Base-by-base conservation (phyloP, 257 asterid species). In the Linaria vulgaris region DNA sequence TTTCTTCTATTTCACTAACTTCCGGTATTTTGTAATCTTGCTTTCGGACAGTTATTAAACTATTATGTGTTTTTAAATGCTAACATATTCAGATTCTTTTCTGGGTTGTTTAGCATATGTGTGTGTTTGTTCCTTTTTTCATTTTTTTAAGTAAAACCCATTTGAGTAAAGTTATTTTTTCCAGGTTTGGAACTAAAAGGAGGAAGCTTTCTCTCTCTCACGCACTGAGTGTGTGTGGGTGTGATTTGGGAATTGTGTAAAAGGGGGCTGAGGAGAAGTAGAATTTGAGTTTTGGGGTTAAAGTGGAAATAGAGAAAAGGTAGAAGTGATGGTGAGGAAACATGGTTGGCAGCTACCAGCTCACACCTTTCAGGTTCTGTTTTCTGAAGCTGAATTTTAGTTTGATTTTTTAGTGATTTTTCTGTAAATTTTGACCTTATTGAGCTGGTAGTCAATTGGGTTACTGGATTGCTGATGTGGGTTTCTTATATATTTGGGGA, bases 291-390 rank as follows among this genome's bases (percentile, higher is more conserved):
- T 27, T 57, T 17, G 52, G 69, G 45, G 45, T 48, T 49, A 76
- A n/a, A 48, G 61, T 75, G 48, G 47, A 34, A 59, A 55, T 53
- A 73, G 85, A 73, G 85, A 78, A 48, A 68, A 77, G 47, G 55
- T 24, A 56, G 47, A 56, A 77, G 87, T 66, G 64, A 92, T 92
- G 99, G 95, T 89, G 95, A 89, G 99, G 69, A 87, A 89, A 73
- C 97, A 92, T 80, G 99, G 99, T 66, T 92, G 97, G 97, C 96
- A 92, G 78, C 60, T 92, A 58, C 97, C 99, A 7, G 97, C 99
- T 10, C 97, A 92, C 74, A 85, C 97, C 73, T 83, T 92, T 75
- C 99, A 92, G 99, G 99, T 92, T 72, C 34, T 63, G 25, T 34
- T 76, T 41, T 12, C 57, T 67, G 37, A 13, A 48, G 57, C n/a